phyloP scores from a whole-genome alignment of 2,329 filamentous ascomycete genomes.

The Tympanopsis confertula region DNA sequence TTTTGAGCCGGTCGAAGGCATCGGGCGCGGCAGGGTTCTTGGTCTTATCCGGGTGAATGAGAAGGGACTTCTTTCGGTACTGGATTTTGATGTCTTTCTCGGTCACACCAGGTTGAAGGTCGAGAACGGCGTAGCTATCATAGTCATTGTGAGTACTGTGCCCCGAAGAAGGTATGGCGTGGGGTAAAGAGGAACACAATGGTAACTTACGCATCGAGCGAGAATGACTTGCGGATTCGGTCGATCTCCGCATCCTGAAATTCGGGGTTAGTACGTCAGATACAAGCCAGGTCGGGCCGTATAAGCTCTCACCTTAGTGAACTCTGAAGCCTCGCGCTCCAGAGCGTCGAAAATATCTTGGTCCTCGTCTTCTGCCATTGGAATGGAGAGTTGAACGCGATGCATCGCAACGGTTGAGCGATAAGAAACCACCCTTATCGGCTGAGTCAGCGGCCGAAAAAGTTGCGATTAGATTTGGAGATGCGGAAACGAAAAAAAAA shows the following conservation, averaged over 20 bases:
- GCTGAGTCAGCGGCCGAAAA: no score
- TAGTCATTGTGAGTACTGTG: slow-evolving; percentile 2
- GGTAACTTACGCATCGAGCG: slow-evolving; percentile 49
- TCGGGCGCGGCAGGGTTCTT: slow-evolving; percentile 58
- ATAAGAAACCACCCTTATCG: no score
- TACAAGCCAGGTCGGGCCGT: background rate
- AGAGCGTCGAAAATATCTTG: slow-evolving; percentile 48
- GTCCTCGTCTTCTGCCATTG: slow-evolving; percentile 37
- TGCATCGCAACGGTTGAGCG: no score
- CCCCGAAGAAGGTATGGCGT: background rate
- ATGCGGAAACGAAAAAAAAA: no score
- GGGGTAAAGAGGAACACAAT: background rate
- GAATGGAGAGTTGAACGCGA: no score
- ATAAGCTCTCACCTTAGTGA: slow-evolving; percentile 43
- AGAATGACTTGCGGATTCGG: slow-evolving; percentile 59
- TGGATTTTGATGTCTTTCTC: slow-evolving; percentile 64
- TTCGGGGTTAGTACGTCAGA: background rate
- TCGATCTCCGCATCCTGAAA: slow-evolving; percentile 59
- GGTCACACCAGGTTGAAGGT: slow-evolving; percentile 62
- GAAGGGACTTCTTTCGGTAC: slow-evolving; percentile 64
- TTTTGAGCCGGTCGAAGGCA: slow-evolving; percentile 64
- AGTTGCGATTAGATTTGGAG: no score
- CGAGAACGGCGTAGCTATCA: slow-evolving; percentile 55
- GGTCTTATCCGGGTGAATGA: slow-evolving; percentile 70
- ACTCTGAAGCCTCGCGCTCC: slow-evolving; percentile 55